Evolutionary conservation across 2,329 filamentous ascomycete genomes (phyloP).

Genomic region (Ambrosiella cleistominuta): DNA sequence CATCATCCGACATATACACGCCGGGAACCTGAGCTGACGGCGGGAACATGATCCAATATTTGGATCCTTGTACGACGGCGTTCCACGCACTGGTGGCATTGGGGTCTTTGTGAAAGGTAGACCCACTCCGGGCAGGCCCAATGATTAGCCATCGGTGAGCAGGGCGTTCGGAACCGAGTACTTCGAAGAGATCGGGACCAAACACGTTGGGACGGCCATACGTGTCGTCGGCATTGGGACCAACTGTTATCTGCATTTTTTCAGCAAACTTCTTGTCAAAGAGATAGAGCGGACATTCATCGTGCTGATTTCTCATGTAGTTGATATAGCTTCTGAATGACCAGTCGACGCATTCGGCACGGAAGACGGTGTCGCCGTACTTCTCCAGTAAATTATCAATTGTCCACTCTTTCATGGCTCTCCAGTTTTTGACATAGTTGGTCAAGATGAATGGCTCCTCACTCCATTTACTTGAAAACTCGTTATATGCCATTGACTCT

Average conservation of each 20-base stretch:
- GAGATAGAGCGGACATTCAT: conserved; percentile 83
- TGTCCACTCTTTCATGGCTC: conserved; percentile 57
- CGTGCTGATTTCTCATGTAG: conserved; percentile 63
- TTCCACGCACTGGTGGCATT: conserved; percentile 77
- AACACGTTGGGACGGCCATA: conserved; percentile 79
- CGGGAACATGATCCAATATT: conserved; percentile 99
- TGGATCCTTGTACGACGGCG: conserved; percentile 70
- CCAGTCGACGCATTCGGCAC: conserved; percentile 91
- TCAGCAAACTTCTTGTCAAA: conserved; percentile 77
- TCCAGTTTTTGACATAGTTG: conserved; percentile 64
- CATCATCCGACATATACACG: conserved; percentile 75
- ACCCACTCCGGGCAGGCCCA: conserved; percentile 71
- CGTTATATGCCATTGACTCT: conserved; percentile 46
- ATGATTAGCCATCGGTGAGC: conserved; percentile 88
- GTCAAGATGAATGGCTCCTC: conserved; percentile 76
- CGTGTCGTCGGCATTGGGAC: conserved; percentile 29
- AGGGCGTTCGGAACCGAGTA: conserved; percentile 61
- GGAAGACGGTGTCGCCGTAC: conserved; percentile 53
- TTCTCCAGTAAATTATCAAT: conserved; percentile 45
- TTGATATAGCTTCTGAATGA: conserved; percentile 58
- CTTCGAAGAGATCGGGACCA: conserved; percentile 67
- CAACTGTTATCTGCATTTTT: conserved; percentile 61
- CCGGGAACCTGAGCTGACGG: conserved; percentile 63
- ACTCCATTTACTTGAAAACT: conserved; percentile 63
- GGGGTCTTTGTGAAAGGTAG: conserved; percentile 80